Percentiles rank a stretch among this genome's conserved stretches.
phyloP scores from a whole-genome alignment of 257 asterid species.

The Phtheirospermum japonicum region DNA sequence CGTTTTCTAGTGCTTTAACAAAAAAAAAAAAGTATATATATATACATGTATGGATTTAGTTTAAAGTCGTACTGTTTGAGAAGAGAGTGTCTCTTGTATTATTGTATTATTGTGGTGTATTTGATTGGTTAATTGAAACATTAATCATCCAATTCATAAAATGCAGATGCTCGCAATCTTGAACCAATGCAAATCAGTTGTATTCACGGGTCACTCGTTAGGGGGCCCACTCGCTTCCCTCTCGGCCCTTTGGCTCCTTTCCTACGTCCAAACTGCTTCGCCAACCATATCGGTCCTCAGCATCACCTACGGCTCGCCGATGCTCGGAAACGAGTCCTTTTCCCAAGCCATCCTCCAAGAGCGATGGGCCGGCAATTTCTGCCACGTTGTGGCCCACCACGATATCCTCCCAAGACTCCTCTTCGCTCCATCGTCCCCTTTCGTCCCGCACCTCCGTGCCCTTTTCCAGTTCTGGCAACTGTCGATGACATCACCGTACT shows the following conservation, averaged over 20 bases:
- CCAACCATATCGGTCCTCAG: conserved; percentile 46
- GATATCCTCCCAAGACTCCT: conserved; percentile 62
- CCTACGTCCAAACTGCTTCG: conserved; percentile 35
- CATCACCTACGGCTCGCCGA: conserved; percentile 68
- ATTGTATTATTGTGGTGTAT: no score
- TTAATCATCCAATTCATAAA: conserved; percentile 15
- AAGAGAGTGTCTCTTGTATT: no score
- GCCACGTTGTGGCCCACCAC: conserved; percentile 58
- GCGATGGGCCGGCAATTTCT: conserved; percentile 72
- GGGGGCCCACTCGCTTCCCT: conserved; percentile 76
- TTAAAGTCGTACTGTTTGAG: no score
- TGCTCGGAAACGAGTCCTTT: conserved; percentile 61
- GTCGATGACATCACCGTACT: conserved; percentile 36
- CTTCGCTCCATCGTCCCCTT: conserved; percentile 41
- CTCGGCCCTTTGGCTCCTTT: conserved; percentile 64
- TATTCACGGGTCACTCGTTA: conserved; percentile 61
- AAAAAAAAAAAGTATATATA: no score
- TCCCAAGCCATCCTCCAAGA: conserved; percentile 58
- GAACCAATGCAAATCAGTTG: conserved; percentile 46
- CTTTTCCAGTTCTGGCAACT: conserved; percentile 42
- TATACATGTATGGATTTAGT: no score
- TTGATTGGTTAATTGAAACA: no score
- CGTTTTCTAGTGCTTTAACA: no score
- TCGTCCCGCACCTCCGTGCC: conserved; percentile 26
- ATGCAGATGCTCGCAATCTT: conserved; percentile 55